Conservation (phyloP, 306 rosid genomes). For the Inga laurina region DNA sequence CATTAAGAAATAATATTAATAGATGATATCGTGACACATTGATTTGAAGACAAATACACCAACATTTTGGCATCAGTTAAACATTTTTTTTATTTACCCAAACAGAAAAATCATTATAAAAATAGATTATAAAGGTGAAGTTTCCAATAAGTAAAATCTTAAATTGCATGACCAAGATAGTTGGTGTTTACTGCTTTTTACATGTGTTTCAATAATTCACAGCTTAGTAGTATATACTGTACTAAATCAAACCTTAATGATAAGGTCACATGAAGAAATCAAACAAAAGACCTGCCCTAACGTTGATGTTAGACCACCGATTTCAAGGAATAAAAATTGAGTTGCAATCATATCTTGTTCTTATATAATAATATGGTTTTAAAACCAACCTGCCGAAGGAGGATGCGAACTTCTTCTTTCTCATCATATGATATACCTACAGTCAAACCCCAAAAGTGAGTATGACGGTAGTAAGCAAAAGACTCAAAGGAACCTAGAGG, state of each 20-base stretch:
- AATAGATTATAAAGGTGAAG: background rate
- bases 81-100: conserved; percentile 3
- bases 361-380: conserved; percentile 25
- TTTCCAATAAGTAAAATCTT: conserved; percentile 13
- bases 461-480: conserved; percentile 29
- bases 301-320: conserved; percentile 2
- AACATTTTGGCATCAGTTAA: conserved; percentile 9
- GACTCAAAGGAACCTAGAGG: conserved; percentile 33
- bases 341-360: background rate
- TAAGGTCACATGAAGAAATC: conserved; percentile 21
- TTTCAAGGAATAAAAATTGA: background rate
- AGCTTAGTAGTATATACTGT: background rate
- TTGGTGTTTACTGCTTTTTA: conserved; percentile 11
- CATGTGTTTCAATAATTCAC: background rate
- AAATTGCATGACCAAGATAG: conserved; percentile 16
- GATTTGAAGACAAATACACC: background rate
- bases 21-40: background rate
- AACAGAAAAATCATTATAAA: conserved; percentile 24
- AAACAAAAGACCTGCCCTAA: background rate
- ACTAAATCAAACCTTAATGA: conserved; percentile 22
- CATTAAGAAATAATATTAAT: conserved; percentile 27
- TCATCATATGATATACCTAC: conserved; percentile 88
- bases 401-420: conserved; percentile 97
- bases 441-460: conserved; percentile 43
- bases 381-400: conserved; percentile 87